Percentiles rank a stretch among this genome's conserved stretches.
Conservation (phyloP, 306 rosid genomes). For the Malus asiatica region DNA sequence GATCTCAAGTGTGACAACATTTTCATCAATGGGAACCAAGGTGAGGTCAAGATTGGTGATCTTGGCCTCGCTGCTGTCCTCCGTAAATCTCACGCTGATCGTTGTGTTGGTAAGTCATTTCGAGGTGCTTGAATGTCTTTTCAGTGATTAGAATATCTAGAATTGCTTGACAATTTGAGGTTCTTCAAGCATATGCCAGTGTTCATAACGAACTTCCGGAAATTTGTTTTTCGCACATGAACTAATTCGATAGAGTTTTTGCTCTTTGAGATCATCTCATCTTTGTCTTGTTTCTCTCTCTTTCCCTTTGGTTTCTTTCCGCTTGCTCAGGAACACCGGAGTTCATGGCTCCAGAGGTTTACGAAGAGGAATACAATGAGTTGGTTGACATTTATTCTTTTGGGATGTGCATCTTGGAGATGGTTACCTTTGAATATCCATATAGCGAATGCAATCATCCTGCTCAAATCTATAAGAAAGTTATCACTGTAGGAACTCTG, state of each 20-base stretch:
- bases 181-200: background rate
- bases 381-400: slow-evolving; percentile 92
- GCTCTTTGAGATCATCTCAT: background rate
- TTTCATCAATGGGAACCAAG: slow-evolving; percentile 96
- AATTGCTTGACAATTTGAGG: background rate
- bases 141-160: background rate
- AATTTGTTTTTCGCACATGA: background rate
- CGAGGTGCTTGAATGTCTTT: slow-evolving; percentile 2
- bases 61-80: slow-evolving; percentile 95
- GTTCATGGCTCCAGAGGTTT: slow-evolving; percentile 98
- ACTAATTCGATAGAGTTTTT: background rate
- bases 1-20: slow-evolving; percentile 98
- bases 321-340: slow-evolving; percentile 83
- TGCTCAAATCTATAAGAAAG: slow-evolving; percentile 97
- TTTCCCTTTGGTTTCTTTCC: slow-evolving; percentile 1
- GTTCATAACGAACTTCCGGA: background rate
- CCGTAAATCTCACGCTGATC: slow-evolving; percentile 70
- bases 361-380: slow-evolving; percentile 91
- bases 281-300: background rate
- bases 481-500: slow-evolving; percentile 52
- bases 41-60: slow-evolving; percentile 95
- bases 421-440: slow-evolving; percentile 95
- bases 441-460: slow-evolving; percentile 92
- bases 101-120: slow-evolving; percentile 65
- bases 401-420: slow-evolving; percentile 98